phyloP scores from a whole-genome alignment of 2,329 filamentous ascomycete species.

The Calonectria ilicicola region DNA sequence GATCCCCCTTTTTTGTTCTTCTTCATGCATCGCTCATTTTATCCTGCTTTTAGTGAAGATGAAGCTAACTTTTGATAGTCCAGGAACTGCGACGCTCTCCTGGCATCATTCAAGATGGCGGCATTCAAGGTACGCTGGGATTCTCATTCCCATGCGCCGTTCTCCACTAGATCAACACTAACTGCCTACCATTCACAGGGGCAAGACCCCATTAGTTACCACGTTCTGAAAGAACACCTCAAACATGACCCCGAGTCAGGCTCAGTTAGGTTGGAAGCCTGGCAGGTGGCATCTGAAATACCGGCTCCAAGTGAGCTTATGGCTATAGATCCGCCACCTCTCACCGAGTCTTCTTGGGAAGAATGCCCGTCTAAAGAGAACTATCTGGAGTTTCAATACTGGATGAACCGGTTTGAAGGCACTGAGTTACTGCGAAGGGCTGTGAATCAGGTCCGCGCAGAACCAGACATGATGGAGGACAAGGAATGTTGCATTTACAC shows the following conservation, averaged over 20 bases:
- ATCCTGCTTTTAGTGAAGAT: not conserved
- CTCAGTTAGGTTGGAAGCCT: not conserved
- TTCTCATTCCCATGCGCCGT: not conserved
- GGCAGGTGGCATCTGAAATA: constrained; percentile 37
- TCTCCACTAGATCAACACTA: not conserved
- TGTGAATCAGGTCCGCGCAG: constrained; percentile 65
- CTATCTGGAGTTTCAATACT: constrained; percentile 81
- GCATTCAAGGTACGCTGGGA: not conserved
- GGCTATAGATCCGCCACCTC: constrained; percentile 16
- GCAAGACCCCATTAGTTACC: constrained; percentile 1
- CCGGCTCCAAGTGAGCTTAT: constrained; percentile 42
- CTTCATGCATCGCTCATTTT: not conserved
- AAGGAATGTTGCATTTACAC: constrained; percentile 75
- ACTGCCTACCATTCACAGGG: not conserved
- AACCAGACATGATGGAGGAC: constrained; percentile 69
- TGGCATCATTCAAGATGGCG: not conserved
- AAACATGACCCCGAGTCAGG: not conserved
- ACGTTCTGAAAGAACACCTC: constrained; percentile 15
- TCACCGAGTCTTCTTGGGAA: constrained; percentile 25
- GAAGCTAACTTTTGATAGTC: not conserved
- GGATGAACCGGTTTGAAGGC: constrained; percentile 80
- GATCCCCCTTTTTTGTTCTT: not conserved
- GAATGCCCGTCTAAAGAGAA: constrained; percentile 42
- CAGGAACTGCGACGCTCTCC: too few relatives aligned
- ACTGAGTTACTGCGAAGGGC: constrained; percentile 77